Evolutionary conservation across 1,139 yeast genomes (phyloP), one percentile per base, ranked within the genome.

Genomic region (Komagataea norvegica): DNA sequence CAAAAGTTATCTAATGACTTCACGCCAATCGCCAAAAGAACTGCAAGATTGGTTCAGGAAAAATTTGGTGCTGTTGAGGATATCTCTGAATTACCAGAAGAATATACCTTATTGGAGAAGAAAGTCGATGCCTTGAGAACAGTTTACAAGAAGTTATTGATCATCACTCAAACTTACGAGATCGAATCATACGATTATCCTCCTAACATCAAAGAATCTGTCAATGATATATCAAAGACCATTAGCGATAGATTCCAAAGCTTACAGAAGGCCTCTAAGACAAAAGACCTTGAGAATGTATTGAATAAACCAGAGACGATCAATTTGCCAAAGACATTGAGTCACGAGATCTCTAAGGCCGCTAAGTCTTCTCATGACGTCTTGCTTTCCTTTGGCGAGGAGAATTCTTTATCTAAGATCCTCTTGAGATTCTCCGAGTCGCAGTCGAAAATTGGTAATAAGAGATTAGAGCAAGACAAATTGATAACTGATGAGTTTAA

Each of bases 151-250:
- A 80, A 83, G 56, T 74, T 86, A 31, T 70, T 86, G 49, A 73
- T 79, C 42, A 80, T 86, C 43, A 80, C 94, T 42, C 65, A 72
- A 25, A 73, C 74, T 41, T 86, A 84, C 61, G 91, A 81, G 55
- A 76, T 70, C 53, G 95, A 85, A 60, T 74, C 84, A 40, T 86
- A 87, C 60, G 95, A 87, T 61, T 86, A 86, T 61, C 95, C 95
- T 11, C 79, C 82, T 42, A 82, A 84, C 56, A 63, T 76, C 33
- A 78, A 72, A 51, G 95, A 86, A 79, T 59, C 67, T 25, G 56
- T 74, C 22, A 62, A 77, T 36, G 82, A 80, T 49, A 77, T 80
- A 52, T 74, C 86, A 47, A 72, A 74, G 44, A 62, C 74, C 11
- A 60, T 79, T 38, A 68, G 70, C 35, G 71, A 62, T 47, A 77